Evolutionary conservation across 768 basidiomycete species (phyloP).

Genomic region (Hygrocybe punicea): DNA sequence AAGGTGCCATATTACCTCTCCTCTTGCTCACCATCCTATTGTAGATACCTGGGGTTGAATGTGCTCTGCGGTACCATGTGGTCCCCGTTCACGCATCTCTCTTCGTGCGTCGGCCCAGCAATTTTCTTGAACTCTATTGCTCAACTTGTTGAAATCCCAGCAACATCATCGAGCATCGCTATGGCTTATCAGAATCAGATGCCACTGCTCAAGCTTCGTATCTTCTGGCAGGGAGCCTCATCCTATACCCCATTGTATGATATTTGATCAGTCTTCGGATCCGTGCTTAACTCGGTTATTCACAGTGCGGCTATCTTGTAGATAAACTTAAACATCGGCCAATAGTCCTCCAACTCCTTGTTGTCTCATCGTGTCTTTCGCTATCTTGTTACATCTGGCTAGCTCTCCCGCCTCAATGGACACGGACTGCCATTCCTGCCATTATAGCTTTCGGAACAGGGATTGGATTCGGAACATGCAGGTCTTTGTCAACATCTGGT

Average conservation of each 20-base stretch:
- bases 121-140: not conserved
- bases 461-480: slow-evolving; percentile 70
- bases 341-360: slow-evolving; percentile 56
- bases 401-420: slow-evolving; percentile 54
- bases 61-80: slow-evolving; percentile 73
- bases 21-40: not conserved
- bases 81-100: slow-evolving; percentile 74
- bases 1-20: not conserved
- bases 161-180: slow-evolving; percentile 70
- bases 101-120: slow-evolving; percentile 49
- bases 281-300: slow-evolving; percentile 1
- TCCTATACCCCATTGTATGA: slow-evolving; percentile 67
- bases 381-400: slow-evolving; percentile 66
- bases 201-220: slow-evolving; percentile 68
- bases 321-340: slow-evolving; percentile 57
- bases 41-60: slow-evolving; percentile 71
- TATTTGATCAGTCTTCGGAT: not conserved
- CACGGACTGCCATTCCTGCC: slow-evolving; percentile 57
- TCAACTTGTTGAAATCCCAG: slow-evolving; percentile 33
- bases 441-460: slow-evolving; percentile 61
- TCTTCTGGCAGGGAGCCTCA: slow-evolving; percentile 62
- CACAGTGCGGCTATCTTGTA: slow-evolving; percentile 62
- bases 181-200: slow-evolving; percentile 53
- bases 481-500: slow-evolving; percentile 20
- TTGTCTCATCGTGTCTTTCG: slow-evolving; percentile 57